These are phyloP conservation scores for Colletotrichum paranaense DNA, from an alignment of 2,329 filamentous ascomycete species.

Conservation along the genomic window DNA sequence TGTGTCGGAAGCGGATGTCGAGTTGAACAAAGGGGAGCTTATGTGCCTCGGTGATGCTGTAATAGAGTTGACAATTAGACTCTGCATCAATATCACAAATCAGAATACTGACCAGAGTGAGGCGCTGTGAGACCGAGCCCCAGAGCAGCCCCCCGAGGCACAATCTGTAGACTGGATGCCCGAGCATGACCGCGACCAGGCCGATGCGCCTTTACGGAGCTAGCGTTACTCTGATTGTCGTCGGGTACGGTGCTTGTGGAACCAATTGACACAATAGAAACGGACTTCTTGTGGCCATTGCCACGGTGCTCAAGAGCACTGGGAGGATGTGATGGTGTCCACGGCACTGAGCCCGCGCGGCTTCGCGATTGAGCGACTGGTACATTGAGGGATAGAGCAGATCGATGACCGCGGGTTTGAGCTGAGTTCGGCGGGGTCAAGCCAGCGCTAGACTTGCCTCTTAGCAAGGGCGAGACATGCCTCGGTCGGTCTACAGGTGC, in stretches of 20 bases:
- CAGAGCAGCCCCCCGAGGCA: constrained; percentile 54
- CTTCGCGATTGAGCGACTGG: constrained; percentile 58
- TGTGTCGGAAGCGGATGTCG: constrained; percentile 65
- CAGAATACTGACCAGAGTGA: constrained; percentile 51
- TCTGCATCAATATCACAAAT: neutral
- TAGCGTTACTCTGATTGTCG: constrained; percentile 54
- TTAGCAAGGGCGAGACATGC: constrained; percentile 55
- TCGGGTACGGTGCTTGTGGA: constrained; percentile 62
- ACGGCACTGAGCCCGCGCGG: constrained; percentile 60
- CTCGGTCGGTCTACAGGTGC: constrained; percentile 35
- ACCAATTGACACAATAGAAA: constrained; percentile 85
- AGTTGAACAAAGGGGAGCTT: constrained; percentile 64
- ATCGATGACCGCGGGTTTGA: constrained; percentile 69
- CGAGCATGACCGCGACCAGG: constrained; percentile 76
- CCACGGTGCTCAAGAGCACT: constrained; percentile 46
- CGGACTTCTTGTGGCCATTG: constrained; percentile 78
- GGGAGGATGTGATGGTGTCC: constrained; percentile 48
- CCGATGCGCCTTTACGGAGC: constrained; percentile 56
- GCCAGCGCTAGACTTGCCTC: constrained; percentile 55
- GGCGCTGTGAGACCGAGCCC: constrained; percentile 42
- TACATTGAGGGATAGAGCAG: constrained; percentile 73
- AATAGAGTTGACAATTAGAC: constrained; percentile 2
- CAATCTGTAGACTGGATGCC: constrained; percentile 84
- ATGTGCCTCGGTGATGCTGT: constrained; percentile 53
- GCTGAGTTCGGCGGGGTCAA: constrained; percentile 57